A percentile compares a stretch with the other conserved stretches of the same genome.
These are phyloP conservation scores for Diospyros lotus DNA, from an alignment of 148 eudicot species.

Conservation along the genomic window DNA sequence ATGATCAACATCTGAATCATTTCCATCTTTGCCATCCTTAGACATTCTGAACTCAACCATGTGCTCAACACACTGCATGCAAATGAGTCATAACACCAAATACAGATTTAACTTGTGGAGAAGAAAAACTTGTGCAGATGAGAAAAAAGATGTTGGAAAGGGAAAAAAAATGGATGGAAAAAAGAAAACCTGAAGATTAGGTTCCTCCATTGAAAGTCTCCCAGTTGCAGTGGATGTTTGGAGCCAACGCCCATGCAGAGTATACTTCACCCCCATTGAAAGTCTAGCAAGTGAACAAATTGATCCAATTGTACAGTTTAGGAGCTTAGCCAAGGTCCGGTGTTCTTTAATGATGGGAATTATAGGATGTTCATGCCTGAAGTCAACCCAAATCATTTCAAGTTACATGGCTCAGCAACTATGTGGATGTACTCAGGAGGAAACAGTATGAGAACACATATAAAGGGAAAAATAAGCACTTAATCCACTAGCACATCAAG, in stretches of 20 bases:
- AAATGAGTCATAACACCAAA: not conserved
- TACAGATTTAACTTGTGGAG: not conserved
- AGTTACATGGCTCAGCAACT: not conserved
- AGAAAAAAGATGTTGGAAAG: not conserved
- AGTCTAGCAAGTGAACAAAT: slow-evolving; percentile 80
- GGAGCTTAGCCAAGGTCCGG: slow-evolving; percentile 85
- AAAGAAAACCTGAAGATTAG: slow-evolving; percentile 81
- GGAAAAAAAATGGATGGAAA: not conserved
- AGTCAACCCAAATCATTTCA: slow-evolving; percentile 14
- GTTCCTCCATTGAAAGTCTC: slow-evolving; percentile 96
- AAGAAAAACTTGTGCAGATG: too few species aligned
- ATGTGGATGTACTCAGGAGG: slow-evolving; percentile 3
- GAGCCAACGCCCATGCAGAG: slow-evolving; percentile 93
- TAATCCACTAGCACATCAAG: not conserved
- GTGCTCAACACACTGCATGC: slow-evolving; percentile 84
- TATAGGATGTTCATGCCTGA: slow-evolving; percentile 95
- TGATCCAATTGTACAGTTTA: slow-evolving; percentile 87
- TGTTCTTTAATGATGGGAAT: slow-evolving; percentile 90
- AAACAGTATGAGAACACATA: not conserved
- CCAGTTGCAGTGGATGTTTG: slow-evolving; percentile 99
- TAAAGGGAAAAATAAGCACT: not conserved
- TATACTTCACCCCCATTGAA: slow-evolving; percentile 73
- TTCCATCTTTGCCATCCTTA: slow-evolving; percentile 30
- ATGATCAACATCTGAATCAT: slow-evolving; percentile 31
- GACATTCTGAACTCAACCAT: slow-evolving; percentile 66